A percentile compares a stretch with the other conserved stretches of the same genome.
Conservation (phyloP, 257 asterid species). For the Nicotiana sylvestris region DNA sequence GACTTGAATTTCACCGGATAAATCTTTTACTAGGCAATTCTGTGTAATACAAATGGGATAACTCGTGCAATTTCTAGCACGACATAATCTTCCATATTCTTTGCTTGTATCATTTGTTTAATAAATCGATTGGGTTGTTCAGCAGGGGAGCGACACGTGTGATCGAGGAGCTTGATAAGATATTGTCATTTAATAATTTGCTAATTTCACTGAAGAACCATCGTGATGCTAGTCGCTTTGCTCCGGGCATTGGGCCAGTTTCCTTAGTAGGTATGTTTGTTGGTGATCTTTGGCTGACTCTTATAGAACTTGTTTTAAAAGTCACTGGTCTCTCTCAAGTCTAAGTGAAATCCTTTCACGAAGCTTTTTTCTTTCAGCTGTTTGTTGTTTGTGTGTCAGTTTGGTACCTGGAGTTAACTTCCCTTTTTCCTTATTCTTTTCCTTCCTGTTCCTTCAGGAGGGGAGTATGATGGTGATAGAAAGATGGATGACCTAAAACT, state of each 20-base stretch:
- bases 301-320: slow-evolving; percentile 12
- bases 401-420: slow-evolving; percentile 20
- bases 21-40: neutral
- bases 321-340: slow-evolving; percentile 3
- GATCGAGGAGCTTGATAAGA: slow-evolving; percentile 75
- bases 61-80: neutral
- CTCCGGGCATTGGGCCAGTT: slow-evolving; percentile 81
- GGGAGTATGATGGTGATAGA: slow-evolving; percentile 73
- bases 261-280: slow-evolving; percentile 58
- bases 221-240: slow-evolving; percentile 75
- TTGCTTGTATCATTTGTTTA: neutral
- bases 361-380: slow-evolving; percentile 8
- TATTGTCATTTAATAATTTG: slow-evolving; percentile 64
- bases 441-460: slow-evolving; percentile 47
- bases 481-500: slow-evolving; percentile 77
- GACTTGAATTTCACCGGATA: neutral
- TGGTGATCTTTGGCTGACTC: slow-evolving; percentile 8
- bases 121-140: slow-evolving; percentile 4
- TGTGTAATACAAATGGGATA: neutral
- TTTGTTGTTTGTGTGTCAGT: slow-evolving; percentile 7
- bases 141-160: slow-evolving; percentile 48
- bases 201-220: slow-evolving; percentile 68
- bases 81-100: neutral
- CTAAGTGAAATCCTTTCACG: neutral
- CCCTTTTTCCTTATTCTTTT: slow-evolving; percentile 9